A percentile compares a stretch with the other conserved stretches of the same genome.
Evolutionary conservation across 2,329 filamentous ascomycete species (phyloP).

Genomic region (Diaporthe longicolla): DNA sequence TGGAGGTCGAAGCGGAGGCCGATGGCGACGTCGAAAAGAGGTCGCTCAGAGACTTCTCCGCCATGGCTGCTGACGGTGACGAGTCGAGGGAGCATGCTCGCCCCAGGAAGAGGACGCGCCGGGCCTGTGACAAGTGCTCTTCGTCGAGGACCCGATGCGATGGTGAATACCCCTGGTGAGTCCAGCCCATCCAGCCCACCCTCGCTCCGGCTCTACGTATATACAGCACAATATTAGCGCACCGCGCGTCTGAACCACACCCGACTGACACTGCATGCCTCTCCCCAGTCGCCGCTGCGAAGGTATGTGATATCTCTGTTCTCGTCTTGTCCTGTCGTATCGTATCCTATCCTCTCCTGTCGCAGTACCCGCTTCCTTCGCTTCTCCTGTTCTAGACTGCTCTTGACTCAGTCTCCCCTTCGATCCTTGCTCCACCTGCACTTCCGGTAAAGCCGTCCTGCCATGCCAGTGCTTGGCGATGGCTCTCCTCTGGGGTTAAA

Average conservation of each 20-base stretch:
- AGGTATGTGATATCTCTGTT: conserved; percentile 47
- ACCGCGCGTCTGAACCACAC: neutral
- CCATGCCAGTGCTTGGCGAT: conserved; percentile 2
- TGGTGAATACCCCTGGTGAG: conserved; percentile 58
- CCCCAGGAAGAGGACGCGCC: conserved; percentile 47
- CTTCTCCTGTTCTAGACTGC: neutral
- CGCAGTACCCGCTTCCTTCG: conserved; percentile 2
- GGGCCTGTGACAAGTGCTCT: conserved; percentile 57
- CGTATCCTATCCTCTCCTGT: neutral
- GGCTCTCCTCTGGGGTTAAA: neutral
- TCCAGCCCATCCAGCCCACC: neutral
- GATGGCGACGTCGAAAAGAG: conserved; percentile 20
- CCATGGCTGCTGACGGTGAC: conserved; percentile 23
- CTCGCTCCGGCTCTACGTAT: too few relatives aligned
- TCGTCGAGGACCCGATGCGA: conserved; percentile 59
- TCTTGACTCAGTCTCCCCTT: neutral
- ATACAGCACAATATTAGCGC: neutral
- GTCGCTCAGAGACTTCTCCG: conserved; percentile 4
- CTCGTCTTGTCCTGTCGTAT: neutral
- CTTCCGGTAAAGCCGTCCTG: neutral
- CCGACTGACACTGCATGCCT: conserved; percentile 26
- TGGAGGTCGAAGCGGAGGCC: conserved; percentile 8
- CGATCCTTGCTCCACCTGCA: neutral
- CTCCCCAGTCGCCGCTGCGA: conserved; percentile 53
- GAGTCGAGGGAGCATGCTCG: conserved; percentile 52